A percentile compares a stretch with the other conserved stretches of the same genome.
Conservation (phyloP, 768 basidiomycete genomes). For the Psilocybe cubensis region DNA sequence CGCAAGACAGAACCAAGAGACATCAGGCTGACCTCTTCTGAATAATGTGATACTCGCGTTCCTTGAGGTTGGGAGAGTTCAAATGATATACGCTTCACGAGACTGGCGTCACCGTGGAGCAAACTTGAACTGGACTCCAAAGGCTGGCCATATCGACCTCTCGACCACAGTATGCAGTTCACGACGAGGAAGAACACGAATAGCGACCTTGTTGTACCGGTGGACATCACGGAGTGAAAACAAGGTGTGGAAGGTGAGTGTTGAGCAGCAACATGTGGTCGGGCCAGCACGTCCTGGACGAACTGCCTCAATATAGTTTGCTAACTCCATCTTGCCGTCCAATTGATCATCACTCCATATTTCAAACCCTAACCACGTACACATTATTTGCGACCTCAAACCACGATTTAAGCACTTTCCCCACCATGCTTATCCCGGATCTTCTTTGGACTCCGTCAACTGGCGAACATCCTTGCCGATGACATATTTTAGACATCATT, state of each 20-base stretch:
- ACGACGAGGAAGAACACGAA: constrained; percentile 56
- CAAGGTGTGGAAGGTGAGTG: constrained; percentile 2
- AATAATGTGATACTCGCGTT: constrained; percentile 8
- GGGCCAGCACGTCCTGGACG: not conserved
- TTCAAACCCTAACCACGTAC: not conserved
- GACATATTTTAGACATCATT: too few relatives aligned
- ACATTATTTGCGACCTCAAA: too few relatives aligned
- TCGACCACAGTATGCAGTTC: constrained; percentile 70
- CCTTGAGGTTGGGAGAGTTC: constrained; percentile 36
- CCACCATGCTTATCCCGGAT: not conserved
- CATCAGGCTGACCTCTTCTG: constrained; percentile 25
- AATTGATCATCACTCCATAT: not conserved
- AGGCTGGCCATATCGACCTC: constrained; percentile 50
- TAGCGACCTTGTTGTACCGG: constrained; percentile 46
- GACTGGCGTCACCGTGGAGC: constrained; percentile 32
- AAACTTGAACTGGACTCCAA: constrained; percentile 24
- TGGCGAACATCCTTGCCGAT: too few relatives aligned
- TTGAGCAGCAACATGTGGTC: constrained; percentile 14
- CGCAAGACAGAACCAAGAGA: not conserved
- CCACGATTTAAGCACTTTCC: too few relatives aligned
- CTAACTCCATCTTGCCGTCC: not conserved
- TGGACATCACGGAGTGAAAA: constrained; percentile 43
- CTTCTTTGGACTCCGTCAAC: too few relatives aligned
- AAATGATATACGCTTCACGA: constrained; percentile 45
- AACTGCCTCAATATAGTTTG: not conserved